phyloP scores from a whole-genome alignment of 306 rosid species.

The Malus domestica region DNA sequence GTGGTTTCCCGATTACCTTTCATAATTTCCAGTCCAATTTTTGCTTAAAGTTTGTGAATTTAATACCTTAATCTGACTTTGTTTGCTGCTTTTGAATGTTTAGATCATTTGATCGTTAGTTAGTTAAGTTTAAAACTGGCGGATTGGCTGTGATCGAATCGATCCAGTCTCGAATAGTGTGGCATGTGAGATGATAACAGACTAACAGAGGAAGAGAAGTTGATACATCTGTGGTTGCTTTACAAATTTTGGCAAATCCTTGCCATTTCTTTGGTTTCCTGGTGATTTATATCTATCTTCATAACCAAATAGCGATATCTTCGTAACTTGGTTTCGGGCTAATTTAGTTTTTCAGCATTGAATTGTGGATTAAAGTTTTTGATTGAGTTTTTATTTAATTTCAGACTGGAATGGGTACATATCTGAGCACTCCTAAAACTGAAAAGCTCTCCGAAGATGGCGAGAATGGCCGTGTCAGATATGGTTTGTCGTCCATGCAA shows the following conservation, averaged over 20 bases:
- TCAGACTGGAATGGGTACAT: constrained; percentile 64
- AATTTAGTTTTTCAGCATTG: neutral
- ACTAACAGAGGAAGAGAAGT: neutral
- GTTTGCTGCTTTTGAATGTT: neutral
- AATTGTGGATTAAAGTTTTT: neutral
- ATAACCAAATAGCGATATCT: neutral
- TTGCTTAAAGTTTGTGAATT: neutral
- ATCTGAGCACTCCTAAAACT: constrained; percentile 91
- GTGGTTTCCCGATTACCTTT: neutral
- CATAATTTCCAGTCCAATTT: neutral
- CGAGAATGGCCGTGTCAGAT: constrained; percentile 53
- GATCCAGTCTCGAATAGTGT: neutral
- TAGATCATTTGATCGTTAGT: neutral
- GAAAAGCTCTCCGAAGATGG: constrained; percentile 92
- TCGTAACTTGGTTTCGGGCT: neutral
- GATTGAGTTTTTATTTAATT: constrained; percentile 14
- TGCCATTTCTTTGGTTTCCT: neutral
- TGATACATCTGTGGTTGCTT: neutral
- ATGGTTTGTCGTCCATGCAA: constrained; percentile 95
- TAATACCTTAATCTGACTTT: neutral
- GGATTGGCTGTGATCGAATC: neutral
- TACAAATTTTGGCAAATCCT: neutral
- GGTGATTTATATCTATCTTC: neutral
- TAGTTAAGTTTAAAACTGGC: neutral
- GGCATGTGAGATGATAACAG: neutral